Conservation (phyloP, 495 filamentous ascomycete genomes). For the Penicillium mononematosum region DNA sequence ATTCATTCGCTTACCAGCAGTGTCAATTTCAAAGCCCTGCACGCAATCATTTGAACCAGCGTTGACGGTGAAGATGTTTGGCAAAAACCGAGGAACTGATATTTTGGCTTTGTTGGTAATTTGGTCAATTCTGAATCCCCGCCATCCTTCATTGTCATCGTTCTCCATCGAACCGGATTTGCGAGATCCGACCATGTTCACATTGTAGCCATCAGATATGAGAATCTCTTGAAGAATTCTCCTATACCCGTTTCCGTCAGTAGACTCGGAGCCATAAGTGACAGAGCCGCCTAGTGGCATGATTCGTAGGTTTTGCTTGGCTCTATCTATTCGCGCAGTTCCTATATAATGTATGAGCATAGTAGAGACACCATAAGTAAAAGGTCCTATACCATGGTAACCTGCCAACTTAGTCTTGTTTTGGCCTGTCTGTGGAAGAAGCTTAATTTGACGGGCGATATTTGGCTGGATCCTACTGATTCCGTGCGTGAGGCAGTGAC, state of each 20-base stretch:
- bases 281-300: not conserved
- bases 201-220: not conserved
- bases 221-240: not conserved
- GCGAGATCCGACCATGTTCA: not conserved
- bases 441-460: not conserved
- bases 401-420: not conserved
- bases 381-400: not conserved
- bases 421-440: not conserved
- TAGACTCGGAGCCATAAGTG: not conserved
- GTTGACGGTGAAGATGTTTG: not conserved
- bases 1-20: not conserved
- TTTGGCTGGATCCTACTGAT: not conserved
- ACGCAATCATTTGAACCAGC: not conserved
- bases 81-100: not conserved
- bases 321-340: not conserved
- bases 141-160: not conserved
- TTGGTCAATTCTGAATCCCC: not conserved
- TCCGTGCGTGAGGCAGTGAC: not conserved
- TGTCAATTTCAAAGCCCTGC: not conserved
- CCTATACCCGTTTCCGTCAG: not conserved
- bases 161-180: not conserved
- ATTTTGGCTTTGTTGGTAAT: not conserved
- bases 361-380: not conserved
- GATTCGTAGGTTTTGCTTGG: not conserved
- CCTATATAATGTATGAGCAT: not conserved